Evolutionary conservation across 139 green algal genomes (phyloP).

Genomic region (Edaphochlamys debaryana): DNA sequence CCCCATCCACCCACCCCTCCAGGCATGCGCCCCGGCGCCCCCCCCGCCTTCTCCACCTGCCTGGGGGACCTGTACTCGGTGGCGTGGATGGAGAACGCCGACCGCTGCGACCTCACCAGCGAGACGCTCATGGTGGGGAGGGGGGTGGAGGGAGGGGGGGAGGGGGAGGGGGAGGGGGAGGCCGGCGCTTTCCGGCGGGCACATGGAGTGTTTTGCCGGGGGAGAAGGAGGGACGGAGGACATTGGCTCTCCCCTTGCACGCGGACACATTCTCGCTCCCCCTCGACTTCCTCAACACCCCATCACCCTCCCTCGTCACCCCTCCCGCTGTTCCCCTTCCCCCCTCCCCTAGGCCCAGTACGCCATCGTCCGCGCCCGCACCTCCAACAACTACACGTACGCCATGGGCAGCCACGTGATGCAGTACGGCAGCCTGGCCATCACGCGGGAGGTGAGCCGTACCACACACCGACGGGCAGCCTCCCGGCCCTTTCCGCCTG

Average conservation of each 20-base stretch:
- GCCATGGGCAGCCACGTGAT: slow-evolving; percentile 74
- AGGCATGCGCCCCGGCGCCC: slow-evolving; percentile 42
- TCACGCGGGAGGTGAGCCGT: slow-evolving; percentile 72
- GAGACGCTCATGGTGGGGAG: slow-evolving; percentile 88
- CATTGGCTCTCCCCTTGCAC: no score
- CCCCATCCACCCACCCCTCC: neutral
- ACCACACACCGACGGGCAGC: slow-evolving; percentile 61
- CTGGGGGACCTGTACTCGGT: slow-evolving; percentile 96
- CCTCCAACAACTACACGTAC: slow-evolving; percentile 86
- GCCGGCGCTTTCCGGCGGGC: neutral
- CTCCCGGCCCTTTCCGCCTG: neutral
- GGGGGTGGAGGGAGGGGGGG: slow-evolving; percentile 22
- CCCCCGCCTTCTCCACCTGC: slow-evolving; percentile 74
- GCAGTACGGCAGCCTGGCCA: slow-evolving; percentile 81
- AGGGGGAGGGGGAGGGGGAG: neutral
- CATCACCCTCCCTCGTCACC: no score
- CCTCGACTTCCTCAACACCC: no score
- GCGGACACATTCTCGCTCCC: no score
- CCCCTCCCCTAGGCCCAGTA: slow-evolving; percentile 71
- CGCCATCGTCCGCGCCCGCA: slow-evolving; percentile 78
- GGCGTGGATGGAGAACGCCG: slow-evolving; percentile 94
- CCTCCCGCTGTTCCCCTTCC: no score
- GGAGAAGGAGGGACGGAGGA: no score
- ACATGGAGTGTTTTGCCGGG: no score
- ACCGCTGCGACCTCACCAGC: slow-evolving; percentile 70